Evolutionary conservation across 2,329 filamentous ascomycete genomes (phyloP), one percentile per base, ranked within the genome.

Genomic region (Cercospora brassicicola): DNA sequence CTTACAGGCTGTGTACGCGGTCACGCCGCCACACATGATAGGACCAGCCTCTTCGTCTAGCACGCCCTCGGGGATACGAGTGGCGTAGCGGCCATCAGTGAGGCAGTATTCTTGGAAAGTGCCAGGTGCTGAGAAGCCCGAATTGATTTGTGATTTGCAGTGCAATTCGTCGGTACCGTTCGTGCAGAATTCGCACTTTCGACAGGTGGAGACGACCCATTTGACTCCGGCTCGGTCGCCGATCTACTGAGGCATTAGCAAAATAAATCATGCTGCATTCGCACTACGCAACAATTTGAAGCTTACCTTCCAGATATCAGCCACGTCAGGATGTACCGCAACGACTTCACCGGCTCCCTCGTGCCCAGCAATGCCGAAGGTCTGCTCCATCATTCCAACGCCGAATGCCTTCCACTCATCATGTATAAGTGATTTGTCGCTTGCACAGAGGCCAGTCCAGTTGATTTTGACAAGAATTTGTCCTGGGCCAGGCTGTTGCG

Each of bases 21-120:
- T 79, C n/a, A 79, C 78, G 51, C 78, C 78, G 57, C 78, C 78
- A 56, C 79, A 80, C 75, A 81, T 78, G 66, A 80, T 79, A 1
- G 78, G 78, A 0, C 78, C 79, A 20, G 79, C 78, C 62, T 80
- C 77, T 69, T 79, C 78, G 60, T 79, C 78, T 0, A 63, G 63
- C 2, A 80, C 78, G n/a, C 77, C 77, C 4, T 79, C 77, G 9
- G 79, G 79, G n/a, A 81, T 68, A 26, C 68, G 64, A 13, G 78
- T 78, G 42, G 78, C 76, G 66, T 80, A 80, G 62, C 73, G 71
- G 7, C 75, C 78, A 62, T 78, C 77, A 10, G 77, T 78, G 42
- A 80, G 48, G 51, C 71, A 73, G 60, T 79, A 80, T 62, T 80
- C 76, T 65, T 79, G 78, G 62, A 80, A 80, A 1, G 79, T 81